Evolutionary conservation across 2,329 filamentous ascomycete genomes (phyloP).

Genomic region (Fonsecaea pedrosoi): DNA sequence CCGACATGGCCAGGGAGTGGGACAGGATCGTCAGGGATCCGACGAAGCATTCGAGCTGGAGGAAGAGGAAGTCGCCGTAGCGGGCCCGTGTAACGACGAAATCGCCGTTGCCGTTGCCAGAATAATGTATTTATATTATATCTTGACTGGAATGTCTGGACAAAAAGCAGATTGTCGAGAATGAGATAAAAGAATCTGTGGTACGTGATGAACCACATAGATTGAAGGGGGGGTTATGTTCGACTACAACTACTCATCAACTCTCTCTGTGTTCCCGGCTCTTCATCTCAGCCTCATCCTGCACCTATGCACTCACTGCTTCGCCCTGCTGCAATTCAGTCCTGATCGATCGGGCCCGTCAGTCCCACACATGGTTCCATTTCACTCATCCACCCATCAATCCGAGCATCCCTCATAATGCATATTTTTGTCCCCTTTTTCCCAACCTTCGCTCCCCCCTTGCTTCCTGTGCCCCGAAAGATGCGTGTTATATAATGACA

Average conservation of each 20-base stretch:
- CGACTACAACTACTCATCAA: background rate
- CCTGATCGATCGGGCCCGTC: background rate
- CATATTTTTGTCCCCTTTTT: background rate
- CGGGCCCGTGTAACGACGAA: background rate
- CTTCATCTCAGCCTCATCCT: background rate
- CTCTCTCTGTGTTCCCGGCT: background rate
- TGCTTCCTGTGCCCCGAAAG: background rate
- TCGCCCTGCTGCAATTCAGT: background rate
- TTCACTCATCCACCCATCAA: background rate
- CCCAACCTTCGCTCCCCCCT: background rate
- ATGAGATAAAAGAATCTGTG: background rate
- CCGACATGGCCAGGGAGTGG: conserved; percentile 24
- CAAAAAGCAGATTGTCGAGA: background rate
- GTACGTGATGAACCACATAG: background rate
- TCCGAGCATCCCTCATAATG: background rate
- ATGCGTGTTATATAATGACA: conserved; percentile 5
- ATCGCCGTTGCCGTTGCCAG: background rate
- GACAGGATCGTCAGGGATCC: conserved; percentile 26
- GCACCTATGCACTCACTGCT: background rate
- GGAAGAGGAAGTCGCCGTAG: conserved; percentile 26
- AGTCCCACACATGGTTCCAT: background rate
- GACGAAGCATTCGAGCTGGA: conserved; percentile 32
- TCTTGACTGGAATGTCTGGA: background rate
- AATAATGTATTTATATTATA: background rate
- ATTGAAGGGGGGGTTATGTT: background rate